Percentiles rank a stretch among this genome's conserved stretches.
Conservation (phyloP, 2,329 filamentous ascomycete genomes). For the Pseudovirgaria hyperparasitica region DNA sequence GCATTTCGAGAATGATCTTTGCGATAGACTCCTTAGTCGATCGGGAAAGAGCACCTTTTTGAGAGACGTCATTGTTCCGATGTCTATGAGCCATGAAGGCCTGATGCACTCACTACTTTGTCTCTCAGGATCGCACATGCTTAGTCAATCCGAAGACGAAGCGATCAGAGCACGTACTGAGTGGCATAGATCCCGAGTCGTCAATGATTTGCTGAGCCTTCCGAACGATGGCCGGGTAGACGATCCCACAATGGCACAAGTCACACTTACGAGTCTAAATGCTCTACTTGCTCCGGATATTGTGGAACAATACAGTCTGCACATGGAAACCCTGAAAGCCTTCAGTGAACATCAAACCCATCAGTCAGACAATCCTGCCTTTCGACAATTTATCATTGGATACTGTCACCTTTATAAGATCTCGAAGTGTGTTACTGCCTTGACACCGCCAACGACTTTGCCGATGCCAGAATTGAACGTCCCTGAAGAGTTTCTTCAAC, state of each 20-base stretch:
- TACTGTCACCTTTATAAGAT: slow-evolving; percentile 77
- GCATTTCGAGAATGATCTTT: slow-evolving; percentile 70
- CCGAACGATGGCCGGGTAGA: slow-evolving; percentile 27
- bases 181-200: slow-evolving; percentile 43
- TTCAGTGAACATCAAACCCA: slow-evolving; percentile 51
- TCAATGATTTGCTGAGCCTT: slow-evolving; percentile 26
- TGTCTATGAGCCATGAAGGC: slow-evolving; percentile 66
- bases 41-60: slow-evolving; percentile 75
- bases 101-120: slow-evolving; percentile 86
- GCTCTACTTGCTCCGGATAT: slow-evolving; percentile 48
- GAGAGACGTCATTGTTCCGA: slow-evolving; percentile 68
- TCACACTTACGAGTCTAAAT: slow-evolving; percentile 46
- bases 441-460: slow-evolving; percentile 40
- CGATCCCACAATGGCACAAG: slow-evolving; percentile 49
- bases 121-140: slow-evolving; percentile 72
- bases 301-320: slow-evolving; percentile 61
- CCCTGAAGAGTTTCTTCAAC: slow-evolving; percentile 41
- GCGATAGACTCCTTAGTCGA: slow-evolving; percentile 68
- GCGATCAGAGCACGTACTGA: slow-evolving; percentile 38
- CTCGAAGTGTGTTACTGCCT: slow-evolving; percentile 43
- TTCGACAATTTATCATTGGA: slow-evolving; percentile 58
- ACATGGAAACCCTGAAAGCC: slow-evolving; percentile 62
- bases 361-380: slow-evolving; percentile 51
- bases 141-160: slow-evolving; percentile 38
- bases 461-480: slow-evolving; percentile 41